These are phyloP conservation scores for Fusarium tupiense DNA, from an alignment of 2,329 filamentous ascomycete species.

Conservation along the genomic window DNA sequence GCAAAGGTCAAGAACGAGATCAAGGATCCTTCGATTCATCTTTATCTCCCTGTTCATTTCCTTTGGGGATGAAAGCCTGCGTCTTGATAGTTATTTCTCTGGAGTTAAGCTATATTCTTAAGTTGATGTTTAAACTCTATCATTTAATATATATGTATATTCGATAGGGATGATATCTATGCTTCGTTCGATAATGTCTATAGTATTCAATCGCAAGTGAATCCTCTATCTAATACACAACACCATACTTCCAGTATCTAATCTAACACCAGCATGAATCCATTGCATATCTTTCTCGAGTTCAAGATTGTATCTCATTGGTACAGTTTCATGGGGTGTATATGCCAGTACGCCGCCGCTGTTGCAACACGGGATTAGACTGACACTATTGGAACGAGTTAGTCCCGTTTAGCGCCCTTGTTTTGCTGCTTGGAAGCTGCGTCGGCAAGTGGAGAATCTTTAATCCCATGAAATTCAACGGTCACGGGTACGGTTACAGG, in stretches of 20 bases:
- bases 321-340: background rate
- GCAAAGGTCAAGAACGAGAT: background rate
- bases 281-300: background rate
- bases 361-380: too few relatives aligned
- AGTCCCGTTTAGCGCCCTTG: accelerated
- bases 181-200: background rate
- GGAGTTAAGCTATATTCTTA: accelerated
- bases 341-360: too few relatives aligned
- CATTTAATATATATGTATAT: background rate
- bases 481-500: too few relatives aligned
- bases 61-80: background rate
- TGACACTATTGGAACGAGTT: background rate
- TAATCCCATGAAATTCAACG: background rate
- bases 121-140: background rate
- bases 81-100: background rate
- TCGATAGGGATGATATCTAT: background rate
- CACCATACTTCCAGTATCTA: too few relatives aligned
- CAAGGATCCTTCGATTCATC: background rate
- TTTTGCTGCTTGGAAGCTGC: too few relatives aligned
- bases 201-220: too few relatives aligned
- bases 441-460: background rate
- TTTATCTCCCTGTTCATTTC: background rate
- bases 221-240: background rate
- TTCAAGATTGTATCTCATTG: background rate
- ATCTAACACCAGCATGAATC: background rate